A percentile compares a stretch with the other conserved stretches of the same genome.
phyloP scores from a whole-genome alignment of 345 rosid genomes.

The Luvunga scandens region DNA sequence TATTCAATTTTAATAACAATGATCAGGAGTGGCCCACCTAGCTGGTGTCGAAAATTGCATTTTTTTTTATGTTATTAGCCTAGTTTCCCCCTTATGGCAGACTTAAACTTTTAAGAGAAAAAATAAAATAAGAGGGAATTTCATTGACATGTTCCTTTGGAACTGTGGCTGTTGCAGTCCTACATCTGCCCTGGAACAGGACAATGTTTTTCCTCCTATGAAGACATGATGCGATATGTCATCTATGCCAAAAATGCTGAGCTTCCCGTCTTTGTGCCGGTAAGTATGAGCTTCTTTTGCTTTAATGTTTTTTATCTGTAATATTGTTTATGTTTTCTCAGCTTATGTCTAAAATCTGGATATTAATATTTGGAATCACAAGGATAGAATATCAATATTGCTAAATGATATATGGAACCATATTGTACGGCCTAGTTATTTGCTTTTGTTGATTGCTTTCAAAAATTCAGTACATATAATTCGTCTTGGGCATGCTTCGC shows the following conservation, averaged over 20 bases:
- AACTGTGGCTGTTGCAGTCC: slow-evolving; percentile 20
- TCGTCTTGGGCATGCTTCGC: background rate
- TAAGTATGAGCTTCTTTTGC: slow-evolving; percentile 16
- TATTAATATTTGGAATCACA: background rate
- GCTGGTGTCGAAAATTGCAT: background rate
- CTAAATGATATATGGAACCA: background rate
- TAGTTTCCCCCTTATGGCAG: background rate
- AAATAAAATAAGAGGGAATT: background rate
- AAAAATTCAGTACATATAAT: background rate
- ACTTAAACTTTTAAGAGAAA: background rate
- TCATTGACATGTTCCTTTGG: background rate
- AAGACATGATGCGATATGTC: slow-evolving; percentile 32
- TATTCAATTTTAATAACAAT: background rate
- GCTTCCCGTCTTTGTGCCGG: slow-evolving; percentile 26
- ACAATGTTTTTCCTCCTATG: slow-evolving; percentile 20
- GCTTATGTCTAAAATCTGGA: background rate
- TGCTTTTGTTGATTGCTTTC: background rate
- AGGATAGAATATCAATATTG: background rate
- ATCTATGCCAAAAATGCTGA: slow-evolving; percentile 18
- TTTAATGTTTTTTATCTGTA: background rate
- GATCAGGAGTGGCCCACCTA: background rate
- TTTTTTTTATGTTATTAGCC: background rate
- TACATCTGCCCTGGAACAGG: slow-evolving; percentile 21
- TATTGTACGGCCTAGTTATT: background rate
- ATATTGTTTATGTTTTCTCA: background rate